Conservation (phyloP, 2,329 filamentous ascomycete genomes). For the Ophiostoma himal-ulmi region DNA sequence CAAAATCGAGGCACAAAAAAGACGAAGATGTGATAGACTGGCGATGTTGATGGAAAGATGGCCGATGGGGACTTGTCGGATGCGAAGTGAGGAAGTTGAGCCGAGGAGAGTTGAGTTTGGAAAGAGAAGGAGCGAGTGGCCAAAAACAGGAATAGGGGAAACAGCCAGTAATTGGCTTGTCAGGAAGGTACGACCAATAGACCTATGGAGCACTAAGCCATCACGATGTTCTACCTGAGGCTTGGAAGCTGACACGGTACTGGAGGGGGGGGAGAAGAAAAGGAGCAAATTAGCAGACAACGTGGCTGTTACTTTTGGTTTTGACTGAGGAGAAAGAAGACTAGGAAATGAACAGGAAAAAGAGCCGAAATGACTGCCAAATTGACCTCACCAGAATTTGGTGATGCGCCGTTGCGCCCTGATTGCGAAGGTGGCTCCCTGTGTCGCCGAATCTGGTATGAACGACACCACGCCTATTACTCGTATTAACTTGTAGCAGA, state of each 20-base stretch:
- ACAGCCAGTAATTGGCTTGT: conserved; percentile 16
- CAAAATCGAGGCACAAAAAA: not conserved
- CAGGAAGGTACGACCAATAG: conserved; percentile 9
- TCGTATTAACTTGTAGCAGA: not conserved
- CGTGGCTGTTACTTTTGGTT: not conserved
- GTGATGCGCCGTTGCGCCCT: conserved; percentile 18
- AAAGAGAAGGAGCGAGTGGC: conserved; percentile 13
- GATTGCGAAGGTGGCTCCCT: conserved; percentile 14
- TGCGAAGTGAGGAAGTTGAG: not conserved
- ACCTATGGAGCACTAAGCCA: conserved; percentile 15
- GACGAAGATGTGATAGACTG: not conserved
- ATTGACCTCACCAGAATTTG: conserved; percentile 1
- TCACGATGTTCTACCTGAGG: conserved; percentile 15
- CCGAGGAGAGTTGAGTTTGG: not conserved
- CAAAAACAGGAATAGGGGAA: conserved; percentile 2
- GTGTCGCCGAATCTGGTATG: conserved; percentile 1
- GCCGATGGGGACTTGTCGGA: not conserved
- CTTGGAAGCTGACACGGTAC: not conserved
- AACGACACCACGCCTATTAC: conserved; percentile 15
- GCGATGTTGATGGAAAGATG: conserved; percentile 3
- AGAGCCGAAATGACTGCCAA: not conserved
- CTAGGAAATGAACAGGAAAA: not conserved
- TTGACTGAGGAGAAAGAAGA: not conserved
- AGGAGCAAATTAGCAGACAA: not conserved
- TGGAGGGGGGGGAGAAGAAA: not conserved